Evolutionary conservation across 371 early-diverging fungal species (phyloP), one percentile per base, ranked within the genome.

Genomic region (Mortierella sp.): DNA sequence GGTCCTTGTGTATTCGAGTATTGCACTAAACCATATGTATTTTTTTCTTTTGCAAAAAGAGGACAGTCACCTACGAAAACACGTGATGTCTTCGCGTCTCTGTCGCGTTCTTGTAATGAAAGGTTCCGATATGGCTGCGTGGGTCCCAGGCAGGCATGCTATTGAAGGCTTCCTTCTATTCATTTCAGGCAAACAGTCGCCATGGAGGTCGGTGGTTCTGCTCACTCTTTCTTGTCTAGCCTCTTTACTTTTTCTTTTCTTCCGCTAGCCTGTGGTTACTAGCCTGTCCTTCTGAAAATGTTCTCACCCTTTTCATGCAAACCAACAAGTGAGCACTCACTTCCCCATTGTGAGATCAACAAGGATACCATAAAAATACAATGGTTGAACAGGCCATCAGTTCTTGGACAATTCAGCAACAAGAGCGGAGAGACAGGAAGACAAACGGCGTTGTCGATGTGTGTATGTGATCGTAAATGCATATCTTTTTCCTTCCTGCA

Each of bases 261-360:
- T 16, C 13, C 5, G 42, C 42, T 5, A 38, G 42, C 42, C 42
- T 38, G 42, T 38, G 42, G 42, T 38, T 38, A 38, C 42, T 1
- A 38, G 42, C 42, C 42, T 38, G 42, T 31, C 6, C 7, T 21
- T 38, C 21, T 9, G 9, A 38, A 68, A 68, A 68, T 38, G 31
- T 65, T 68, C 68, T 68, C 68, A 68, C 68, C 42, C 68, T 68
- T 68, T 24, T 38, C 42, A 38, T 38, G 42, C 42, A 38, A 38
- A 38, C 11, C 2, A 16, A 21, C 65, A 63, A 68, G 68, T 42
- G 68, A 42, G 68, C 68, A 24, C 65, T 21, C 65, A 16, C 19
- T 34, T n/a, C n/a, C n/a, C n/a, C 8, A 13, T 19, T 9, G 65
- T 21, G 38, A 65, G 65, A 65, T 65, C 38, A 21, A 65, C 34